Evolutionary conservation across 768 basidiomycete genomes (phyloP).

Genomic region (Boletus edulis): DNA sequence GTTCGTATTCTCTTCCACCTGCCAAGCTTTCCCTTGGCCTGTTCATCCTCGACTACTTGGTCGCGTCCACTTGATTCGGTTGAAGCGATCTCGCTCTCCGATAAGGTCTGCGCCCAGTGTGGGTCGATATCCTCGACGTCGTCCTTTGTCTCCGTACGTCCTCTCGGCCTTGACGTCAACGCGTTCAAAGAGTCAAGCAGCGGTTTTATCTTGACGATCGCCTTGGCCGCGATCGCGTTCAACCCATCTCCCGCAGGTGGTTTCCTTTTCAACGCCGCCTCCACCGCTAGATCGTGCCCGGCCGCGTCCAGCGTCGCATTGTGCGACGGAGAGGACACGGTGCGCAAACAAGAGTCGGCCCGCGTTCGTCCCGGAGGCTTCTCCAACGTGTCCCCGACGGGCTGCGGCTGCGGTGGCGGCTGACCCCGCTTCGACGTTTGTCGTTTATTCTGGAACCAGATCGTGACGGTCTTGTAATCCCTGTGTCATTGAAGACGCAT

Average conservation of each 20-base stretch:
- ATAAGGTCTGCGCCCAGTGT: neutral
- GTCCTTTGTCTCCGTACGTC: neutral
- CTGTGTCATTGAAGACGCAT: no score
- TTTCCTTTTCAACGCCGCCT: neutral
- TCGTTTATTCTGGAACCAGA: slow-evolving; percentile 84
- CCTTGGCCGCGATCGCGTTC: slow-evolving; percentile 9
- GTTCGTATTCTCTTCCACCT: slow-evolving; percentile 29
- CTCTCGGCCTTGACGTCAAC: slow-evolving; percentile 10
- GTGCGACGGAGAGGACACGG: slow-evolving; percentile 30
- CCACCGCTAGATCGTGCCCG: neutral
- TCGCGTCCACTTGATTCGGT: neutral
- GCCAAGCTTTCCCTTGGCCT: slow-evolving; percentile 2
- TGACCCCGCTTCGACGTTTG: slow-evolving; percentile 44
- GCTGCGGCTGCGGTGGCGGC: neutral
- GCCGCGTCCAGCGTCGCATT: slow-evolving; percentile 23
- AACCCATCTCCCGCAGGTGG: neutral
- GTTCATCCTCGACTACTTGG: slow-evolving; percentile 3
- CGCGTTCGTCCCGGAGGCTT: neutral
- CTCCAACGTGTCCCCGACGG: neutral
- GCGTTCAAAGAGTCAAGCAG: slow-evolving; percentile 18
- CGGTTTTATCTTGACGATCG: slow-evolving; percentile 23
- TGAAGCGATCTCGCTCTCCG: neutral
- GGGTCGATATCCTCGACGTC: slow-evolving; percentile 2
- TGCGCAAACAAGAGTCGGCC: slow-evolving; percentile 22
- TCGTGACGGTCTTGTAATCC: slow-evolving; percentile 50